phyloP scores from a whole-genome alignment of 306 rosid species.

The Acmispon strigosus region DNA sequence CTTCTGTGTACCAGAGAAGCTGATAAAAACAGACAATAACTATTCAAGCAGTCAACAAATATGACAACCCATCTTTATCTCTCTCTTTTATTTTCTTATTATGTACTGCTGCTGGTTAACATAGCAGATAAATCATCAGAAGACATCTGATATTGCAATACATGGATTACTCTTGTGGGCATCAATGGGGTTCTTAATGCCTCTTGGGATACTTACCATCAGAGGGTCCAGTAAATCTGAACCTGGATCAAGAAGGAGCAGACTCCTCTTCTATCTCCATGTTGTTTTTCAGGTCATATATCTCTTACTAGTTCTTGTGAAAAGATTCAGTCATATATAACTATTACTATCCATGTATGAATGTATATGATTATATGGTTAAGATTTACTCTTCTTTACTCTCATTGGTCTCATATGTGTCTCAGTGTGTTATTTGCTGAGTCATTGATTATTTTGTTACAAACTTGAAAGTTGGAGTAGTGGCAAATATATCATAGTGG shows the following conservation, averaged over 20 bases:
- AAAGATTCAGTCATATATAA: too few species aligned
- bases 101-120: neutral
- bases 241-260: conserved; percentile 43
- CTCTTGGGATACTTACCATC: conserved; percentile 65
- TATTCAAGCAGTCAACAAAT: neutral
- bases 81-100: neutral
- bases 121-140: conserved; percentile 53
- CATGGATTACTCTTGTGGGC: conserved; percentile 89
- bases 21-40: too few species aligned
- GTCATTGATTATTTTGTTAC: conserved; percentile 2
- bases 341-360: too few species aligned
- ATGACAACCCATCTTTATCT: neutral
- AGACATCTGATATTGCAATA: conserved; percentile 50
- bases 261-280: conserved; percentile 74
- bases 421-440: neutral
- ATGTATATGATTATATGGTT: too few species aligned
- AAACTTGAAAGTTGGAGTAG: neutral
- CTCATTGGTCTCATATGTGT: too few species aligned
- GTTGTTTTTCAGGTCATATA: conserved; percentile 64
- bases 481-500: conserved; percentile 11
- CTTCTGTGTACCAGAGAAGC: too few species aligned
- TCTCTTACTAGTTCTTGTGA: neutral
- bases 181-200: conserved; percentile 80
- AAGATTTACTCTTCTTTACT: too few species aligned
- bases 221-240: conserved; percentile 52